Evolutionary conservation across 2,329 filamentous ascomycete genomes (phyloP).

Genomic region (Penicillium sp.): DNA sequence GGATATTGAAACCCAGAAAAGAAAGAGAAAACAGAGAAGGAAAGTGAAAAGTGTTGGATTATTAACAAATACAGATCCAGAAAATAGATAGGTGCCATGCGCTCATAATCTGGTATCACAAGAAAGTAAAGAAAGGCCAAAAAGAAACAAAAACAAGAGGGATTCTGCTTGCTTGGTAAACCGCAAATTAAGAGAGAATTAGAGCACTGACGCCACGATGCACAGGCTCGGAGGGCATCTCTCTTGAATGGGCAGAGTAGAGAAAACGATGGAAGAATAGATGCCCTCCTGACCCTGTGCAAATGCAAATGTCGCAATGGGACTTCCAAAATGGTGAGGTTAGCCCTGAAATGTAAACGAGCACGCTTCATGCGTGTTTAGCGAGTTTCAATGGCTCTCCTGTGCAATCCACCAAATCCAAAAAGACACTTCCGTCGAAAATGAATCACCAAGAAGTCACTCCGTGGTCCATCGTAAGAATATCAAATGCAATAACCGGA

Average conservation of each 20-base stretch:
- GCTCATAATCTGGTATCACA: slow-evolving; percentile 38
- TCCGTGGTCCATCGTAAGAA: slow-evolving; percentile 9
- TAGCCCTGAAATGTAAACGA: neutral
- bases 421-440: neutral
- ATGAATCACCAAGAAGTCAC: slow-evolving; percentile 5
- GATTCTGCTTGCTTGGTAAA: slow-evolving; percentile 9
- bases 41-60: slow-evolving; percentile 16
- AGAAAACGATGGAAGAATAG: slow-evolving; percentile 14
- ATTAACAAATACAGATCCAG: slow-evolving; percentile 35
- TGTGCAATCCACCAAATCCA: slow-evolving; percentile 5
- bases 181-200: slow-evolving; percentile 14
- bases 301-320: slow-evolving; percentile 11
- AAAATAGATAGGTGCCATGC: slow-evolving; percentile 27
- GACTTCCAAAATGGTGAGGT: neutral
- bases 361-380: neutral
- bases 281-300: slow-evolving; percentile 4
- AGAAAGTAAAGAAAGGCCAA: slow-evolving; percentile 11
- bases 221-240: slow-evolving; percentile 24
- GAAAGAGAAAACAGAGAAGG: neutral
- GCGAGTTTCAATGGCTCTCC: neutral
- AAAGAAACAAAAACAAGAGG: slow-evolving; percentile 9
- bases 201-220: slow-evolving; percentile 30
- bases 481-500: slow-evolving; percentile 4
- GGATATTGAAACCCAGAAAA: neutral
- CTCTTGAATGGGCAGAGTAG: slow-evolving; percentile 6